These are phyloP conservation scores for Penicillium sp. DNA, from an alignment of 2,329 filamentous ascomycete genomes.

Conservation along the genomic window DNA sequence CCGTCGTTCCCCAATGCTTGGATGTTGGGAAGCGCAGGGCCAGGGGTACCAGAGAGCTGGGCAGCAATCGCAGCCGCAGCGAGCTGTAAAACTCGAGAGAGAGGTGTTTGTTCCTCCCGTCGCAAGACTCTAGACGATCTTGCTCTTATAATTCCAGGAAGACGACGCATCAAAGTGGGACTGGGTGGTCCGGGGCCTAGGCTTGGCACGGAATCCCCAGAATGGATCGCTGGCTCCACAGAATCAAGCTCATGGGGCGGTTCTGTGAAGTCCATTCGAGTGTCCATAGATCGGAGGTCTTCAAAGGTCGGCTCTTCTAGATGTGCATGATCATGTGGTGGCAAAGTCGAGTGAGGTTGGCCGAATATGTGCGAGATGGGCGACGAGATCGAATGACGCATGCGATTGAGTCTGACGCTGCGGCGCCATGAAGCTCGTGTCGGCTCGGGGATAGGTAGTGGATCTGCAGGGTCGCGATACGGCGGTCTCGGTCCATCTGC, in stretches of 20 bases:
- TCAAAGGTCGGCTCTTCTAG: conserved; percentile 29
- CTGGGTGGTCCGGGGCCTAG: conserved; percentile 27
- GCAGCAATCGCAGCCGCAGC: conserved; percentile 66
- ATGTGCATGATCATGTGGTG: conserved; percentile 29
- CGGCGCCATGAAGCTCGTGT: conserved; percentile 42
- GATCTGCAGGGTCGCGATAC: conserved; percentile 31
- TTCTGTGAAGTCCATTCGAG: conserved; percentile 44
- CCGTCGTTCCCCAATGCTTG: conserved; percentile 57
- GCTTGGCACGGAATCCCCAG: conserved; percentile 30
- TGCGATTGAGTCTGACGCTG: conserved; percentile 43
- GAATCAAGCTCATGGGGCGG: conserved; percentile 45
- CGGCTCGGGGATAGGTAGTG: conserved; percentile 23
- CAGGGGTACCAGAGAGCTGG: conserved; percentile 63
- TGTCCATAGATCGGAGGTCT: conserved; percentile 37
- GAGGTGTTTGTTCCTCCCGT: conserved; percentile 63
- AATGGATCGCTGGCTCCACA: conserved; percentile 40
- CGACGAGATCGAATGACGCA: conserved; percentile 46
- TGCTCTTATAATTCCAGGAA: conserved; percentile 51
- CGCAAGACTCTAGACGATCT: conserved; percentile 56
- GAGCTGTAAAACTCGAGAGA: conserved; percentile 63
- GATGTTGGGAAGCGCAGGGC: conserved; percentile 57
- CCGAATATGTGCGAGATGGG: conserved; percentile 50
- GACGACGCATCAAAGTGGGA: conserved; percentile 39
- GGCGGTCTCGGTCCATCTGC: conserved; percentile 32
- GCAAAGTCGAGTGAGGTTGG: conserved; percentile 31